Base-by-base conservation (phyloP, 306 rosid genomes). In the Bauhinia variegata region DNA sequence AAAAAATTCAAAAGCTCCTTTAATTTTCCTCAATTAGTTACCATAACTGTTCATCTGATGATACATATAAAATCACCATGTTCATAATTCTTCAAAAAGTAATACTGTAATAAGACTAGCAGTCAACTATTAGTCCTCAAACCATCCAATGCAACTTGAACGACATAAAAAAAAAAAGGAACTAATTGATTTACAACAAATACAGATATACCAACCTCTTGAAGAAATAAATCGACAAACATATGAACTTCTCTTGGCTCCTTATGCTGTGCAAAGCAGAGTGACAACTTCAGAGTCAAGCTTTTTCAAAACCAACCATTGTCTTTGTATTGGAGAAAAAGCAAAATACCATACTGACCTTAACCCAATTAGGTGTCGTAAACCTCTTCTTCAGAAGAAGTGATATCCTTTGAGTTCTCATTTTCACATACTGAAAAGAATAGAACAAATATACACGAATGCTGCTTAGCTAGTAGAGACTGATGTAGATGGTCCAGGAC, bases 221-320 rank as follows among this genome's bases (percentile, higher is more conserved):
- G 95, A 51, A 88, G 89, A 80, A 89, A 90, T 65, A 93, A 80
- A 84, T 89, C 98, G 49, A 89, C 90, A 65, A 93, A 90, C 91
- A 89, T 93, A 79, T 88, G 96, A 85, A 93, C 96, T 81, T 89
- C 98, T 70, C 96, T 80, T 41, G 98, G 98, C 84, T 89, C 98
- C 87, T 89, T 93, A 78, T 89, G 97, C 96, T 93, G 97, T 47
- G 57, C 74, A 75, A 75, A 79, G 73, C 49, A 70, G 11, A 63
- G 6, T 55, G 47, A 56, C 48, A 65, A 64, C 60, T 39, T 56
- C 51, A 63, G 71, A 84, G 17, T 61, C 47, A 73, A 62, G 54
- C 48, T 36, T 67, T 60, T 64, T 50, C 30, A 42, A 71, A 43
- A 54, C 44, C 54, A 43, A 59, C 14, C 54, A 73, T 44, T 72